Percentiles rank a stretch among this genome's conserved stretches.
phyloP scores from a whole-genome alignment of 495 filamentous ascomycete genomes.

The Cudoniella acicularis region DNA sequence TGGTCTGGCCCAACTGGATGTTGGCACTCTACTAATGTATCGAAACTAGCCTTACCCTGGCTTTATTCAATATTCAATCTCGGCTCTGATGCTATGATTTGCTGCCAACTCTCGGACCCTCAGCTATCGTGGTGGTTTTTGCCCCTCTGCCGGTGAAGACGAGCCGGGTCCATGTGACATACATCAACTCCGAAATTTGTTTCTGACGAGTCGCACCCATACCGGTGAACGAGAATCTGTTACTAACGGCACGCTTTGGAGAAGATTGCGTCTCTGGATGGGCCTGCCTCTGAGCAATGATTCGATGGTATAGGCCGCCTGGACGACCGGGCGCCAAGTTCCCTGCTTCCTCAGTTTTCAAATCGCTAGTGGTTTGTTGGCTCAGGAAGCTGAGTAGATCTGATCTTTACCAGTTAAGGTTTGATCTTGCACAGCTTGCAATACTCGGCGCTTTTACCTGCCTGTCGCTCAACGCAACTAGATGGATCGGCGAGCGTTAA shows the following conservation, averaged over 20 bases:
- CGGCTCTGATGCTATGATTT: neutral
- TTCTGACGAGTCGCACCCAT: neutral
- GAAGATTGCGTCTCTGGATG: neutral
- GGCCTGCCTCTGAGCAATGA: neutral
- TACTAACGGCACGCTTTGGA: too few species aligned
- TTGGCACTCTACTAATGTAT: too few species aligned
- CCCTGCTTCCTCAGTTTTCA: neutral
- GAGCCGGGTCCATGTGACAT: conserved; percentile 1
- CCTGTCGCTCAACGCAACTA: neutral
- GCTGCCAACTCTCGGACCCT: neutral
- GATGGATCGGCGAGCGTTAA: too few species aligned
- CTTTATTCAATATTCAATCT: neutral
- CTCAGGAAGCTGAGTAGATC: neutral
- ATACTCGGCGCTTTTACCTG: neutral
- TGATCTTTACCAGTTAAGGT: neutral
- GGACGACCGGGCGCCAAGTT: neutral
- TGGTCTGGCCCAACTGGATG: neutral
- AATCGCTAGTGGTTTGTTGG: neutral
- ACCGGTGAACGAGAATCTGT: too few species aligned
- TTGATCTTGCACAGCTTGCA: neutral
- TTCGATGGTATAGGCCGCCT: neutral
- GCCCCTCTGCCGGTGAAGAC: conserved; percentile 13
- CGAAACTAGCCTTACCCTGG: neutral
- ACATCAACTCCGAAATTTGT: neutral
- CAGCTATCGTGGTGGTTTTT: neutral